phyloP scores from a whole-genome alignment of 192 early-diverging fungal species.

The Entophlyctis helioformis region DNA sequence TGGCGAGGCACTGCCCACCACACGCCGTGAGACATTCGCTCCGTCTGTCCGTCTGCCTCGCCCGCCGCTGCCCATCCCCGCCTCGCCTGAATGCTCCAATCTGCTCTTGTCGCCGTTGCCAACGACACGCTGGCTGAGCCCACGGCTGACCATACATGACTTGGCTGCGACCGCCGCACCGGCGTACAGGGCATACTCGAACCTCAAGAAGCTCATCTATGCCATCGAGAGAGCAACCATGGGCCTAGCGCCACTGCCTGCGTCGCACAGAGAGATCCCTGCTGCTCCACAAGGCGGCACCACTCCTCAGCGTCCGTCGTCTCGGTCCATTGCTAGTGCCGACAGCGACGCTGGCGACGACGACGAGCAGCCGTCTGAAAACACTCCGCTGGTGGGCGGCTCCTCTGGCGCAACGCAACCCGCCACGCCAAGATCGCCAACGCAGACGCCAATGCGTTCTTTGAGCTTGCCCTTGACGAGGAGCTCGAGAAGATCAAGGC shows the following conservation, averaged over 20 bases:
- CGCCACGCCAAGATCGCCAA: constrained; percentile 3
- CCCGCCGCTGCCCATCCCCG: not conserved
- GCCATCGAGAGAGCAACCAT: constrained; percentile 31
- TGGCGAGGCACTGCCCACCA: too few relatives aligned
- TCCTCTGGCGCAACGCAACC: constrained; percentile 12
- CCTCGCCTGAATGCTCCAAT: constrained; percentile 1
- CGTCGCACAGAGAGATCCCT: constrained; percentile 26
- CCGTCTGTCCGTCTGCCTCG: not conserved
- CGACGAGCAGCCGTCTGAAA: constrained; percentile 1
- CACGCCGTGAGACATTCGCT: too few relatives aligned
- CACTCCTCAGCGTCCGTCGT: constrained; percentile 7
- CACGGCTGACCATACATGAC: not conserved
- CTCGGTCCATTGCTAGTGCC: not conserved
- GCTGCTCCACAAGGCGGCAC: too few relatives aligned
- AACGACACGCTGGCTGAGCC: constrained; percentile 23
- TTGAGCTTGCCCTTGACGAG: constrained; percentile 65
- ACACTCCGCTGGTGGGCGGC: constrained; percentile 15
- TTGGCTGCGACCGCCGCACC: not conserved
- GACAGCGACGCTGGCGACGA: constrained; percentile 2
- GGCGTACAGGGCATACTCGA: constrained; percentile 17
- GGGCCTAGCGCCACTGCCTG: constrained; percentile 14
- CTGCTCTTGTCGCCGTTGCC: too few relatives aligned
- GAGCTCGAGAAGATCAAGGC: constrained; percentile 71
- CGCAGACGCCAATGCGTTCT: constrained; percentile 24
- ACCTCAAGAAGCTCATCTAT: constrained; percentile 38